Evolutionary conservation across 179 eudicot genomes (phyloP).

Genomic region (Spergularia azorica): DNA sequence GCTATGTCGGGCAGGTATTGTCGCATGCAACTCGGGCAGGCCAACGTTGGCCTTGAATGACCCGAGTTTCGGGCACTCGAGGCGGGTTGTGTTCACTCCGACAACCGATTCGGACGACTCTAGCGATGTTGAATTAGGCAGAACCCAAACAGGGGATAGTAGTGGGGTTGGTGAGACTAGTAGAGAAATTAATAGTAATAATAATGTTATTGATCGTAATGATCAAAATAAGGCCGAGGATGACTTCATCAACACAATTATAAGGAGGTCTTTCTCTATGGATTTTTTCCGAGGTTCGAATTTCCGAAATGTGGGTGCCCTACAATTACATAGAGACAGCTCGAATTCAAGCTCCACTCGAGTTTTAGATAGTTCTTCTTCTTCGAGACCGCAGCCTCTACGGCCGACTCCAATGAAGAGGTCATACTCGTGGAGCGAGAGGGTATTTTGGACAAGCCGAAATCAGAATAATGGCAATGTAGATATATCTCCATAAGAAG

Average conservation of each 20-base stretch:
- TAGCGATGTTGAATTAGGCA: slow-evolving; percentile 29
- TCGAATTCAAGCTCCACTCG: background rate
- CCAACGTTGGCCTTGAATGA: slow-evolving; percentile 23
- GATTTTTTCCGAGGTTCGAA: slow-evolving; percentile 25
- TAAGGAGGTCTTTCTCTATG: slow-evolving; percentile 33
- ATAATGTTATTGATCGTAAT: background rate
- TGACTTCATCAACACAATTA: background rate
- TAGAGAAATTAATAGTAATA: background rate
- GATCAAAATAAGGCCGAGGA: background rate
- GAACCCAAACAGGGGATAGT: background rate
- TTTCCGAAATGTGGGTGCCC: background rate
- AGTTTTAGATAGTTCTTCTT: slow-evolving; percentile 24
- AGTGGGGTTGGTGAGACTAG: slow-evolving; percentile 13
- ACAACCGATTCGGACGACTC: slow-evolving; percentile 13
- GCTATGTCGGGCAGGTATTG: slow-evolving; percentile 34
- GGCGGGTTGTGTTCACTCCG: slow-evolving; percentile 15
- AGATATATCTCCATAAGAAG: slow-evolving; percentile 17
- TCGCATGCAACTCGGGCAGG: slow-evolving; percentile 20
- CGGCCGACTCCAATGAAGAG: slow-evolving; percentile 23
- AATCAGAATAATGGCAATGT: slow-evolving; percentile 20
- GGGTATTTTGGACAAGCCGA: slow-evolving; percentile 22
- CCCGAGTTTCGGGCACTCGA: slow-evolving; percentile 27
- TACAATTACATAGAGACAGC: background rate
- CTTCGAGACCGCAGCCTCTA: slow-evolving; percentile 22
- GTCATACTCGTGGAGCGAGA: slow-evolving; percentile 43